These are phyloP conservation scores for Panicum hallii DNA, from an alignment of 202 grass and related monocot species.

Conservation along the genomic window DNA sequence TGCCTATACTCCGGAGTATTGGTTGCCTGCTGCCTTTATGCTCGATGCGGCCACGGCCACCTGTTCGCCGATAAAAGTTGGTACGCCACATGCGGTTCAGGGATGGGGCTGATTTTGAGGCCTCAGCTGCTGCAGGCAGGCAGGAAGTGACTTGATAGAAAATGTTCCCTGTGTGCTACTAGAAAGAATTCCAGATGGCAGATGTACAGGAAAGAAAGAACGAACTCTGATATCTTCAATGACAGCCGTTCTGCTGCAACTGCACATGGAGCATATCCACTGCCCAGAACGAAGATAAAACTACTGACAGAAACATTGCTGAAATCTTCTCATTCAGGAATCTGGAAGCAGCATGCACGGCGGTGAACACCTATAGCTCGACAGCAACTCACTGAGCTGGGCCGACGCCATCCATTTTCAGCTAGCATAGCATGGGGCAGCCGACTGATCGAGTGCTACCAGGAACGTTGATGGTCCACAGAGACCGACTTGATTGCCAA, in stretches of 20 bases:
- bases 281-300: neutral
- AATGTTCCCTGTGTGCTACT: neutral
- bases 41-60: neutral
- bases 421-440: constrained; percentile 15
- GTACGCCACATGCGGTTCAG: neutral
- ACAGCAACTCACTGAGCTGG: neutral
- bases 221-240: neutral
- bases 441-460: neutral
- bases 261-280: neutral
- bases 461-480: neutral
- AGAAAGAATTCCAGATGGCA: neutral
- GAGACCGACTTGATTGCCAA: neutral
- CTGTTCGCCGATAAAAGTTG: constrained; percentile 29
- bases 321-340: no score
- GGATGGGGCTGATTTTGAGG: neutral
- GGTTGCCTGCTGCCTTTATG: neutral
- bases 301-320: neutral
- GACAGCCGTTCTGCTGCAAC: neutral
- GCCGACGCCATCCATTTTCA: neutral
- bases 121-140: neutral
- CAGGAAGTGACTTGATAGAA: neutral
- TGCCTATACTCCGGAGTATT: neutral
- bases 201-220: neutral
- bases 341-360: neutral
- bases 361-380: neutral